Evolutionary conservation across 441 rosid genomes (phyloP), one percentile per base, ranked within the genome.

Genomic region (Erodium moschatum): DNA sequence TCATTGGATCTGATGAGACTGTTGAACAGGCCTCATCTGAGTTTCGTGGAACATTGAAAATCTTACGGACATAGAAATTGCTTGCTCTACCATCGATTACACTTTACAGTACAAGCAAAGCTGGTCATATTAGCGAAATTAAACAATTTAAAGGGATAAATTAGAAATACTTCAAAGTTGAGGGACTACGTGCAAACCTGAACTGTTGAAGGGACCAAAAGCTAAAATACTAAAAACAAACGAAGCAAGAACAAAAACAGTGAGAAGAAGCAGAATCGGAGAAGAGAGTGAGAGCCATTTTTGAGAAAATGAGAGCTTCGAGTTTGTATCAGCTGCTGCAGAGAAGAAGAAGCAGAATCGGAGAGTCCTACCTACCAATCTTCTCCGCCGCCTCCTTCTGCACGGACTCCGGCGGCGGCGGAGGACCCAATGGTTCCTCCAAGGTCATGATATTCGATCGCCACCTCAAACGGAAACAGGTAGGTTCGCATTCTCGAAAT

Each of bases 391-490:
- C 20, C 68, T 77, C 82, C 60, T 85, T 81, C 74, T 87, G 79
- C 60, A 84, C 91, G 4, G 82, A 81, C 63, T 72, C 72, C 67
- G 84, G 71, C 75, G 83, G 31, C 64, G 64, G 15, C n/a, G n/a
- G 84, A 33, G 84, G 76, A 56, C 15, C 67, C 66, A 77, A 81
- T 62, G 15, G 31, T 4, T 75, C 70, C 77, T 80, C 97, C 10
- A 85, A 79, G 70, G 85, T 84, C 77, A 87, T 81, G 76, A 81
- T 91, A 79, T 94, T 94, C 73, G 92, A 91, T 70, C 97, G 97
- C 69, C 81, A 89, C 54, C 87, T 94, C 81, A 94, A 94, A 75
- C 85, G 92, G 73, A 80, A 73, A 78, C 99, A 91, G 65, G 98
- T 92, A 65, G 72, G 67, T 5, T 54, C 60, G 69, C 58, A 70